Conservation (phyloP, 2,329 filamentous ascomycete species). For the Colletotrichum paranaense region DNA sequence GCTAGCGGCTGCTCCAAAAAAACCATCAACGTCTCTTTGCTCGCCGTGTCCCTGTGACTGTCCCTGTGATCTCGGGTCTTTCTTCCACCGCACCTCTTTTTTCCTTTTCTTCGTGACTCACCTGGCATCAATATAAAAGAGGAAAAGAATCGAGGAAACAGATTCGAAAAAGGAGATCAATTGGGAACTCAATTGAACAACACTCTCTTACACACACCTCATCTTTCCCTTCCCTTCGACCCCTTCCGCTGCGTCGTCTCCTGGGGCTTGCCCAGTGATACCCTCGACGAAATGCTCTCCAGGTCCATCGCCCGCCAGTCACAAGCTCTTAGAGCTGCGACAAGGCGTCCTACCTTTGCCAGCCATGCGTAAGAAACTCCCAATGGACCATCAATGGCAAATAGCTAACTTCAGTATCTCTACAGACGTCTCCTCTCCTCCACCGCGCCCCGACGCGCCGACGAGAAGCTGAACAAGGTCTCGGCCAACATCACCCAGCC, state of each 20-base stretch:
- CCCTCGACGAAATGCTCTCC: constrained; percentile 38
- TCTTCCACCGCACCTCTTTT: constrained; percentile 9
- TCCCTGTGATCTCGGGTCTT: constrained; percentile 43
- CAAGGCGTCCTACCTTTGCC: constrained; percentile 34
- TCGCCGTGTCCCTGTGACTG: constrained; percentile 42
- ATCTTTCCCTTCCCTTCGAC: neutral
- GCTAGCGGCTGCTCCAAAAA: neutral
- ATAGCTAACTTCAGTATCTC: constrained; percentile 18
- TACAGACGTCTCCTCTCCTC: constrained; percentile 62
- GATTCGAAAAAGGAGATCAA: neutral
- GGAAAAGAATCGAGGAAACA: constrained; percentile 15
- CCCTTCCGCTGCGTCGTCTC: neutral
- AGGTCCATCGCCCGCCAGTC: constrained; percentile 36
- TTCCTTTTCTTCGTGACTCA: constrained; percentile 36
- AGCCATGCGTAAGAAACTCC: constrained; percentile 38
- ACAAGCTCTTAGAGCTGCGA: constrained; percentile 39
- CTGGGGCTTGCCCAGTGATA: constrained; percentile 13
- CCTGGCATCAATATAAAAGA: constrained; percentile 10
- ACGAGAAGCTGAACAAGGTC: constrained; percentile 81
- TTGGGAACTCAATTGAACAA: constrained; percentile 3
- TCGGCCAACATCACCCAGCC: constrained; percentile 91
- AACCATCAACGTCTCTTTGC: constrained; percentile 11
- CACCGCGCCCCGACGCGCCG: constrained; percentile 58
- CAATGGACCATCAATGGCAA: constrained; percentile 2
- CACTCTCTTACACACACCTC: neutral